These are phyloP conservation scores for Auricularia cornea DNA, from an alignment of 768 basidiomycete species.

Conservation along the genomic window DNA sequence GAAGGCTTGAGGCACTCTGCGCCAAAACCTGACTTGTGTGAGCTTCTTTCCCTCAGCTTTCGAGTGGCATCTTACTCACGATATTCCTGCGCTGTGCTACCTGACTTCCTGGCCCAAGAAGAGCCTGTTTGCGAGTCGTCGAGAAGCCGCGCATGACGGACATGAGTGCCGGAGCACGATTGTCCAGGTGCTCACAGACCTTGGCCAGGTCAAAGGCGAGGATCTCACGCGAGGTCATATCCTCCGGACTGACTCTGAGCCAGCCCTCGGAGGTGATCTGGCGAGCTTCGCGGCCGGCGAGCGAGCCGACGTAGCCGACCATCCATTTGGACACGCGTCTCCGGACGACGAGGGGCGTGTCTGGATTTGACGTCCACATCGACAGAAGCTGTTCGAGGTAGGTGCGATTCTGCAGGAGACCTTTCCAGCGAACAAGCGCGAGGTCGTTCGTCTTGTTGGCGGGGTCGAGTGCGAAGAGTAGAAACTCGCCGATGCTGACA, in stretches of 20 bases:
- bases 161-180: neutral
- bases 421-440: neutral
- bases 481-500: conserved; percentile 13
- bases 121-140: neutral
- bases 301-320: neutral
- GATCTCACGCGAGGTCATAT: neutral
- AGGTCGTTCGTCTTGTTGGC: neutral
- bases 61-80: no score
- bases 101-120: neutral
- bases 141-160: neutral
- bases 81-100: neutral
- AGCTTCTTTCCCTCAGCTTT: no score
- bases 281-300: neutral
- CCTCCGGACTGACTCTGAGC: neutral
- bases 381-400: neutral
- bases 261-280: neutral
- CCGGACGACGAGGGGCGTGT: neutral
- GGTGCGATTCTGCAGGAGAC: neutral
- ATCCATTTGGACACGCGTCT: neutral
- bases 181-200: neutral
- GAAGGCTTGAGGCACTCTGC: conserved; percentile 10
- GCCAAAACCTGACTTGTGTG: conserved; percentile 17
- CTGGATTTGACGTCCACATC: neutral
- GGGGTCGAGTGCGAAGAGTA: conserved; percentile 23
- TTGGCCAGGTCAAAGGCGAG: neutral